Conservation (phyloP, 2,329 filamentous ascomycete species). For the Diplodia sapinea region DNA sequence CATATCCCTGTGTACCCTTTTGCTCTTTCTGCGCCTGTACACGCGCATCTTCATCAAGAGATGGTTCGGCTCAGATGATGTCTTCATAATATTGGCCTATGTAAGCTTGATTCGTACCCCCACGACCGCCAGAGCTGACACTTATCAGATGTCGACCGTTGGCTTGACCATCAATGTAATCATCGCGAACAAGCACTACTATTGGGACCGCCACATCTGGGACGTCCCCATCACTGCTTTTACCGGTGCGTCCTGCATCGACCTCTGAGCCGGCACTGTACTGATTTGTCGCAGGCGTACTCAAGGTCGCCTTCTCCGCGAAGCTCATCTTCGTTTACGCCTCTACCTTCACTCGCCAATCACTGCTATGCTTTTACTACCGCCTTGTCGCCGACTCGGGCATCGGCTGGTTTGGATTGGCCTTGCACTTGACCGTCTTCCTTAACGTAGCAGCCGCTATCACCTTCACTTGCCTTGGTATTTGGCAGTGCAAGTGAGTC, state of each 20-base stretch:
- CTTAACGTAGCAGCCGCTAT: constrained; percentile 49
- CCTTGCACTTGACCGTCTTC: constrained; percentile 47
- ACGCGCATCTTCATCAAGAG: constrained; percentile 49
- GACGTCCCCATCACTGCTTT: constrained; percentile 45
- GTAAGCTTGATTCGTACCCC: constrained; percentile 37
- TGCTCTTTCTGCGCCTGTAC: constrained; percentile 49
- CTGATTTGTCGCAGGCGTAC: constrained; percentile 32
- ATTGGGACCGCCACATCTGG: constrained; percentile 54
- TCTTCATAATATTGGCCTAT: constrained; percentile 49
- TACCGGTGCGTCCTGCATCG: constrained; percentile 26
- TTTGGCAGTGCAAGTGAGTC: constrained; percentile 49
- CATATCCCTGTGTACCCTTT: constrained; percentile 45
- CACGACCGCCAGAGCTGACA: neutral
- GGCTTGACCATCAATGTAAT: constrained; percentile 49
- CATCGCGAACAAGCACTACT: constrained; percentile 50
- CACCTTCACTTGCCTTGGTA: constrained; percentile 45
- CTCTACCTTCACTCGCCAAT: constrained; percentile 52
- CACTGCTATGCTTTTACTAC: constrained; percentile 55
- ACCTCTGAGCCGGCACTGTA: neutral
- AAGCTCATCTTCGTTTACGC: constrained; percentile 52
- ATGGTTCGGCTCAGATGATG: constrained; percentile 53
- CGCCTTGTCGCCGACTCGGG: constrained; percentile 51
- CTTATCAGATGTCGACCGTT: constrained; percentile 45
- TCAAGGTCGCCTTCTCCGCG: constrained; percentile 50
- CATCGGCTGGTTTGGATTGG: constrained; percentile 47